These are phyloP conservation scores for Agaricus bisporus DNA, from an alignment of 768 basidiomycete species.

Conservation along the genomic window DNA sequence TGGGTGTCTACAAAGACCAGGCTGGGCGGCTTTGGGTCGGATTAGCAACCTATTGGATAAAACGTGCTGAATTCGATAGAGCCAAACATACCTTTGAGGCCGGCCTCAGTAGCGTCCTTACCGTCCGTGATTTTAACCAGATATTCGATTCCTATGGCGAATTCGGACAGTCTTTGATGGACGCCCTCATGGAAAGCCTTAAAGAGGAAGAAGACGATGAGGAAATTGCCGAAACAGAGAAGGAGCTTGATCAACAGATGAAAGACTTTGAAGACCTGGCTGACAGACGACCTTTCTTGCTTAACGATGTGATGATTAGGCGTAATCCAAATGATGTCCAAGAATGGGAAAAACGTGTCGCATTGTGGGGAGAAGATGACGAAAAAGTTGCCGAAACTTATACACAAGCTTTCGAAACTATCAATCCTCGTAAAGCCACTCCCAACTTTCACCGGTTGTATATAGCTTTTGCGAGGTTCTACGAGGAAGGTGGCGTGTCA, in stretches of 20 bases:
- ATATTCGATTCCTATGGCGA: constrained; percentile 97
- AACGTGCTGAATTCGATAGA: constrained; percentile 90
- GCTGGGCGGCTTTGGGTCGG: constrained; percentile 96
- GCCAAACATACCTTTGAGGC: constrained; percentile 85
- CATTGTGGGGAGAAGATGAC: constrained; percentile 89
- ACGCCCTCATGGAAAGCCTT: constrained; percentile 81
- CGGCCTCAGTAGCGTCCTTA: constrained; percentile 79
- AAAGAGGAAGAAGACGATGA: constrained; percentile 85
- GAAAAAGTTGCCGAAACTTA: constrained; percentile 95
- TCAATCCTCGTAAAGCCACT: constrained; percentile 84
- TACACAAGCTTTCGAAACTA: constrained; percentile 79
- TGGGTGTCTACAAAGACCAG: constrained; percentile 91
- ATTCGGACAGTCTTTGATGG: constrained; percentile 86
- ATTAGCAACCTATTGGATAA: constrained; percentile 97
- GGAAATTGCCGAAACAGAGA: constrained; percentile 70
- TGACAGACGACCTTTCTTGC: constrained; percentile 91
- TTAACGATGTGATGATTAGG: constrained; percentile 90
- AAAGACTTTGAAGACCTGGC: constrained; percentile 90
- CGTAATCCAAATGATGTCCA: constrained; percentile 97
- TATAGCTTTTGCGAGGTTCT: constrained; percentile 95
- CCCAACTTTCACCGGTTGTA: constrained; percentile 87
- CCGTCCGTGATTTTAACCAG: constrained; percentile 95
- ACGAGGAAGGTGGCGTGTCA: constrained; percentile 88
- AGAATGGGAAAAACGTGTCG: constrained; percentile 98
- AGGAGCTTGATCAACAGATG: constrained; percentile 84